These are phyloP conservation scores for Plantago lanceolata DNA, from an alignment of 305 asterid species.

Conservation along the genomic window DNA sequence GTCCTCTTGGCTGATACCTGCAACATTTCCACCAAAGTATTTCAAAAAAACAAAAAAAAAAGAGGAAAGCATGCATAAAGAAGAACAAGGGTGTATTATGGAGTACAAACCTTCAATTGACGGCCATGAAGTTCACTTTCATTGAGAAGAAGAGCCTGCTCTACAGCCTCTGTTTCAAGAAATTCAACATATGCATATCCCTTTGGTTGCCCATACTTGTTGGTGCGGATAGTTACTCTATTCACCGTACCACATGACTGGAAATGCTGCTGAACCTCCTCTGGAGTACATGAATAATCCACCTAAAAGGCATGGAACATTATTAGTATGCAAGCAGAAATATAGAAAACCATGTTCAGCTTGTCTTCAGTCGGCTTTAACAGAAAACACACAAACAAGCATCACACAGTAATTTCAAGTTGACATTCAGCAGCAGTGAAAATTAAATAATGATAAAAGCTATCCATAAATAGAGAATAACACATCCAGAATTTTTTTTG, in stretches of 20 bases:
- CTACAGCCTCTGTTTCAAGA: conserved; percentile 69
- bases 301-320: conserved; percentile 42
- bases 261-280: conserved; percentile 87
- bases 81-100: neutral
- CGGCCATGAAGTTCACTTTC: conserved; percentile 87
- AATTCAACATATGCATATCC: conserved; percentile 85
- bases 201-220: conserved; percentile 80
- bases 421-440: neutral
- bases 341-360: neutral
- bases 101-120: conserved; percentile 53
- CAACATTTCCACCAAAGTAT: conserved; percentile 7
- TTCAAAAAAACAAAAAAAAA: conserved; percentile 7
- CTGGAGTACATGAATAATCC: conserved; percentile 79
- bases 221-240: conserved; percentile 72
- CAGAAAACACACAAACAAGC: neutral
- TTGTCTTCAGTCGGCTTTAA: neutral
- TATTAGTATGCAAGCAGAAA: neutral
- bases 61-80: neutral
- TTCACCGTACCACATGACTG: conserved; percentile 82
- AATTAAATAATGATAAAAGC: neutral
- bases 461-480: neutral
- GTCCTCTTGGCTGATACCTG: conserved; percentile 57
- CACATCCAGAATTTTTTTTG: neutral
- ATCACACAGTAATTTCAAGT: neutral
- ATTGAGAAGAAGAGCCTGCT: conserved; percentile 68